phyloP scores from a whole-genome alignment of 176 grass and related monocot species.

The Cenchrus purpureus region DNA sequence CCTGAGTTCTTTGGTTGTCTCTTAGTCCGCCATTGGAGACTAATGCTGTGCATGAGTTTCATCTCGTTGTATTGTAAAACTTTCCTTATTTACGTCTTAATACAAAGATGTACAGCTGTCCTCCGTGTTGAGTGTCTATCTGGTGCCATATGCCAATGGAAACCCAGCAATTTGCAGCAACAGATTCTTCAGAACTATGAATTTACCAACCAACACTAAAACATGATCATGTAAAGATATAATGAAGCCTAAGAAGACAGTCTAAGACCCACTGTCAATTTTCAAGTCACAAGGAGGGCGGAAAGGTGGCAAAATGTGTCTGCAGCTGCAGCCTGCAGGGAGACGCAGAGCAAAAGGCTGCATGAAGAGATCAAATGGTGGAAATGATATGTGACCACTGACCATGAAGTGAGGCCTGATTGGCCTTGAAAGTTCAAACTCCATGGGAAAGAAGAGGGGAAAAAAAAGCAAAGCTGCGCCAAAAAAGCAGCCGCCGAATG shows the following conservation, averaged over 20 bases:
- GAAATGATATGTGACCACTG: conserved; percentile 22
- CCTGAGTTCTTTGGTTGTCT: no score
- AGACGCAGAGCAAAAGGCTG: conserved; percentile 39
- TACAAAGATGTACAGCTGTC: no score
- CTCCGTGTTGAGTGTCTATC: no score
- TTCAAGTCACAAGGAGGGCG: conserved; percentile 36
- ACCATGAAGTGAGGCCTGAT: conserved; percentile 41
- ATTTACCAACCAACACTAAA: neutral
- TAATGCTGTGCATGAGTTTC: no score
- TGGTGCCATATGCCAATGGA: no score
- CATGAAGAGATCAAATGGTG: neutral
- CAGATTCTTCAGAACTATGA: no score
- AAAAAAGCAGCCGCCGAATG: conserved; percentile 7
- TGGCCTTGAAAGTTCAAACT: conserved; percentile 33
- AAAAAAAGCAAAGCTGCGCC: neutral
- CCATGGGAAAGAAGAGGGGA: neutral
- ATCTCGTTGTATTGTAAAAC: no score
- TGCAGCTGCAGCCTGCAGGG: neutral
- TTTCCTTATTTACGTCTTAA: no score
- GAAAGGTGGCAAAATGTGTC: conserved; percentile 28
- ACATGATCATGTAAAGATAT: neutral
- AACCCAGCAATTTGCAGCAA: no score
- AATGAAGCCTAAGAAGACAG: neutral
- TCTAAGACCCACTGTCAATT: neutral
- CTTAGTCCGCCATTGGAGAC: no score